Percentiles rank a stretch among this genome's conserved stretches.
Evolutionary conservation across 371 early-diverging fungal species (phyloP).

Genomic region (Apophysomyces elegans): DNA sequence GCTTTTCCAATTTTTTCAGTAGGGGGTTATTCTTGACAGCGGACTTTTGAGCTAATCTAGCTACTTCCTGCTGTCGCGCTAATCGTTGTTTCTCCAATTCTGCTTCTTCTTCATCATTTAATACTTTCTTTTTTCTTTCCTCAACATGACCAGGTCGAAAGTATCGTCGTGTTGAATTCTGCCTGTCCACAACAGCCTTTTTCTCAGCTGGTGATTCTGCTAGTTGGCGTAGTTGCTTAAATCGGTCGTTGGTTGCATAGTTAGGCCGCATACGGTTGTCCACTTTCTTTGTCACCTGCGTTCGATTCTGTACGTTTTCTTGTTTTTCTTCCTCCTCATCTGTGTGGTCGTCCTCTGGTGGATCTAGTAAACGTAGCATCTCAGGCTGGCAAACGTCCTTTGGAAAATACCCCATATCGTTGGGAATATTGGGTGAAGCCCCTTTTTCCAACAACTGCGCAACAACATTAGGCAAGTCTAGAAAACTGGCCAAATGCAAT

Average conservation of each 20-base stretch:
- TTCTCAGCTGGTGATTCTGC: constrained; percentile 28
- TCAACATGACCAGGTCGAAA: constrained; percentile 42
- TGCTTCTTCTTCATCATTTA: constrained; percentile 38
- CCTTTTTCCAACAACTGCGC: constrained; percentile 26
- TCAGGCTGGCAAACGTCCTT: constrained; percentile 16
- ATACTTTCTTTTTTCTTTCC: constrained; percentile 30
- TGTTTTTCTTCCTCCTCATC: neutral
- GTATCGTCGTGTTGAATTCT: constrained; percentile 36
- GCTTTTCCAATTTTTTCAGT: constrained; percentile 32
- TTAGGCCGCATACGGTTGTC: constrained; percentile 1
- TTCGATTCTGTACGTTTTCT: neutral
- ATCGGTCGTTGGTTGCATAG: constrained; percentile 15
- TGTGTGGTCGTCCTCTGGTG: neutral
- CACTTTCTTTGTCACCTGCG: neutral
- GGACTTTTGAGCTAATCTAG: constrained; percentile 30
- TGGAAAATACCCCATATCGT: constrained; percentile 30
- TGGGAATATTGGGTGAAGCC: constrained; percentile 19
- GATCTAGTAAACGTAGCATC: neutral
- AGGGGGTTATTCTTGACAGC: constrained; percentile 42
- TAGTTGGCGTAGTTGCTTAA: constrained; percentile 32
- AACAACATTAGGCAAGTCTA: constrained; percentile 11
- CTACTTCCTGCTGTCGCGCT: constrained; percentile 34
- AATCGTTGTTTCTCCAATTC: constrained; percentile 28
- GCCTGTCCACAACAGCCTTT: constrained; percentile 24
- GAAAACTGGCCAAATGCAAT: constrained; percentile 31